Percentiles rank a stretch among this genome's conserved stretches.
phyloP scores from a whole-genome alignment of 345 rosid genomes.

The Lepidium sativum region DNA sequence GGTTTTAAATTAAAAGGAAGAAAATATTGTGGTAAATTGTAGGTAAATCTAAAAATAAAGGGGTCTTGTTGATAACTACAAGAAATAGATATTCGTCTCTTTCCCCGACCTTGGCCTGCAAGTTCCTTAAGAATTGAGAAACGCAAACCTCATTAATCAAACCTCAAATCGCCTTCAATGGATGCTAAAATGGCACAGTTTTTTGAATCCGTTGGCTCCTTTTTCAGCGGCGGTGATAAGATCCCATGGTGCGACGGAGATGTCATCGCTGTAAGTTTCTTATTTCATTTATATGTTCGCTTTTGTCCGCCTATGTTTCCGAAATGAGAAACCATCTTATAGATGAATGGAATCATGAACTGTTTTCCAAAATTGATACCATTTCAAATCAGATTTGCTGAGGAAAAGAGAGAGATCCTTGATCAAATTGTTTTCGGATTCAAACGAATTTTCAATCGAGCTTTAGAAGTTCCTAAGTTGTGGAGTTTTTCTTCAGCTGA shows the following conservation, averaged over 20 bases:
- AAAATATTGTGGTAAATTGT: background rate
- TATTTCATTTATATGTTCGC: background rate
- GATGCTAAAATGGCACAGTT: constrained; percentile 30
- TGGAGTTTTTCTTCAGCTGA: background rate
- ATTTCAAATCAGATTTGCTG: background rate
- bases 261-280: constrained; percentile 47
- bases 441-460: background rate
- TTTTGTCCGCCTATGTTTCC: constrained; percentile 1
- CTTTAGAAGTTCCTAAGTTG: background rate
- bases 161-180: constrained; percentile 14
- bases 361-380: background rate
- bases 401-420: too few relatives aligned
- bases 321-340: background rate
- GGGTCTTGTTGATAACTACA: background rate
- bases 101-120: background rate
- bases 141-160: constrained; percentile 7
- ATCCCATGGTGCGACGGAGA: constrained; percentile 84
- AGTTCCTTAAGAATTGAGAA: constrained; percentile 7
- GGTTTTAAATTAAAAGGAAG: background rate
- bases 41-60: background rate
- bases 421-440: background rate
- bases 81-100: background rate
- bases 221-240: constrained; percentile 67
- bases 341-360: background rate
- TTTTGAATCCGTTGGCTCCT: constrained; percentile 45